Percentiles rank a stretch among this genome's conserved stretches.
Conservation (phyloP, 495 filamentous ascomycete genomes). For the Chlorociboria aeruginascens region DNA sequence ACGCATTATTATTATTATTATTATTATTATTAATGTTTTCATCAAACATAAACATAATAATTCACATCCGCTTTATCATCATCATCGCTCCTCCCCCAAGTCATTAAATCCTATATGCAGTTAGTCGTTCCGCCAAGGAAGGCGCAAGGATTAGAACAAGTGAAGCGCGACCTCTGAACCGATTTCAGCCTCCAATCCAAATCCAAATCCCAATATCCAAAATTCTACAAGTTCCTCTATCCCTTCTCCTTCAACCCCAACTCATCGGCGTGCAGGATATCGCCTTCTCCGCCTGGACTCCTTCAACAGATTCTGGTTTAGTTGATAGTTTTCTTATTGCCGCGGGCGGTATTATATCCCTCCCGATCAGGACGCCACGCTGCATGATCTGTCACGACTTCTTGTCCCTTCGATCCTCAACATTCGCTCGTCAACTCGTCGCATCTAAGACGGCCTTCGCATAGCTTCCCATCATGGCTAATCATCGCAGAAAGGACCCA, state of each 20-base stretch:
- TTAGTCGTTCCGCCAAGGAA: not conserved
- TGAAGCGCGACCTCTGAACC: conserved; percentile 3
- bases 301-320: conserved; percentile 7
- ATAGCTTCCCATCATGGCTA: conserved; percentile 41
- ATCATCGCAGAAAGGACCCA: conserved; percentile 53
- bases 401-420: conserved; percentile 18
- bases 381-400: conserved; percentile 21
- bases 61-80: too few species aligned
- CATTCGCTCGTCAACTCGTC: conserved; percentile 19
- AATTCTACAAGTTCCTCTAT: conserved; percentile 6
- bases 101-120: not conserved
- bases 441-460: conserved; percentile 14
- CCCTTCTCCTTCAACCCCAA: conserved; percentile 17
- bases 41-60: too few species aligned
- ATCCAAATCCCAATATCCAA: conserved; percentile 2
- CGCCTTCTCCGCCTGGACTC: conserved; percentile 13
- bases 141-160: not conserved
- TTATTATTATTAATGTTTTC: too few species aligned
- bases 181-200: conserved; percentile 19
- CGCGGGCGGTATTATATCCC: conserved; percentile 18
- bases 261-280: conserved; percentile 20
- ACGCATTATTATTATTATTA: too few species aligned
- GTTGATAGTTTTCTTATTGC: conserved; percentile 16
- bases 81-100: too few species aligned
- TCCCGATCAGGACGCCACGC: conserved; percentile 16